A percentile compares a stretch with the other conserved stretches of the same genome.
Conservation (phyloP, 306 rosid genomes). For the Adenanthera pavonina region DNA sequence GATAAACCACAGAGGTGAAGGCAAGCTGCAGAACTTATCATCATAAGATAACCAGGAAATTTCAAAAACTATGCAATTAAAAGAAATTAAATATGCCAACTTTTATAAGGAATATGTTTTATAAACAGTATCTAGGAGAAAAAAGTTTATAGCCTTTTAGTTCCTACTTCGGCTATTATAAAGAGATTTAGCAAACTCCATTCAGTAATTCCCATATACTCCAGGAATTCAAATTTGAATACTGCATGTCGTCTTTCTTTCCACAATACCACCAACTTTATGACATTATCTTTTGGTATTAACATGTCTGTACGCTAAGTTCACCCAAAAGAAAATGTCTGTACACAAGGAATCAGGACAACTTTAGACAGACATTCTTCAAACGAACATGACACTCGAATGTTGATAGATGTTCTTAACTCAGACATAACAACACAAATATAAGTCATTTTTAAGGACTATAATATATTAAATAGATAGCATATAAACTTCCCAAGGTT, state of each 20-base stretch:
- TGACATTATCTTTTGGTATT: background rate
- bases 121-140: background rate
- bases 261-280: background rate
- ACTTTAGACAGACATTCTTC: background rate
- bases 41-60: slow-evolving; percentile 38
- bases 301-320: too few species aligned
- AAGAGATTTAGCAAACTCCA: background rate
- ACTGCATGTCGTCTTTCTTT: background rate
- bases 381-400: background rate
- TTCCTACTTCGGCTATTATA: background rate
- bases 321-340: too few species aligned
- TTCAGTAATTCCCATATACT: background rate
- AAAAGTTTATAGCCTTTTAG: background rate
- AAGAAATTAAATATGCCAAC: background rate
- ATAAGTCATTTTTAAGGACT: background rate
- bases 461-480: background rate
- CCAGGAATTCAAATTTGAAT: background rate
- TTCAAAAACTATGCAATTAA: background rate
- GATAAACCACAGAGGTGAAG: slow-evolving; percentile 92
- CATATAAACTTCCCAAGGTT: background rate
- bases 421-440: background rate
- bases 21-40: slow-evolving; percentile 76
- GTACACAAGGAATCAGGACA: too few species aligned
- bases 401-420: background rate
- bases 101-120: background rate